phyloP scores from a whole-genome alignment of 2,329 filamentous ascomycete species.

The Colletotrichum coccodes region DNA sequence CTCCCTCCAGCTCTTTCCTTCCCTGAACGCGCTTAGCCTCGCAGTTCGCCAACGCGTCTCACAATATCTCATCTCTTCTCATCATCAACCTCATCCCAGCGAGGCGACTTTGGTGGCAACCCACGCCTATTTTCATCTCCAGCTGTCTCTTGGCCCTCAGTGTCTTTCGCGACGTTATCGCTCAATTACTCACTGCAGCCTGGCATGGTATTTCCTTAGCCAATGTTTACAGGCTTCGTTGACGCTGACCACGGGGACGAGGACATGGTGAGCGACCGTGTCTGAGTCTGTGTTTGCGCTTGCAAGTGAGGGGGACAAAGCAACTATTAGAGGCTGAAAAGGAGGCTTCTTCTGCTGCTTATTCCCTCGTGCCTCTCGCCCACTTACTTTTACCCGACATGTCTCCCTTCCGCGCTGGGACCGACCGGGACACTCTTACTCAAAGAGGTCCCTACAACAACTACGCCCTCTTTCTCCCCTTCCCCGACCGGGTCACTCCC shows the following conservation, averaged over 20 bases:
- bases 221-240: constrained; percentile 30
- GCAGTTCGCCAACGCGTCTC: constrained; percentile 33
- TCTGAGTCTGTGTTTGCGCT: constrained; percentile 31
- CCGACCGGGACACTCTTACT: constrained; percentile 24
- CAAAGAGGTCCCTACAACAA: constrained; percentile 25
- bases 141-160: background rate
- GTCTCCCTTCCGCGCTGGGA: constrained; percentile 20
- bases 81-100: constrained; percentile 31
- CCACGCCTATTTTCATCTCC: constrained; percentile 4
- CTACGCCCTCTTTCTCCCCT: constrained; percentile 7
- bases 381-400: constrained; percentile 13
- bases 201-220: constrained; percentile 30
- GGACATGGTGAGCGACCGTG: constrained; percentile 32
- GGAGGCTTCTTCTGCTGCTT: background rate
- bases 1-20: constrained; percentile 29
- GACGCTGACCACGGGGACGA: constrained; percentile 26
- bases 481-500: constrained; percentile 4
- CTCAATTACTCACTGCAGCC: constrained; percentile 10
- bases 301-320: constrained; percentile 28
- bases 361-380: constrained; percentile 5
- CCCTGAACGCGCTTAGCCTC: constrained; percentile 33
- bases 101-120: background rate
- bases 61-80: constrained; percentile 32
- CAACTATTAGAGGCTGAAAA: background rate
- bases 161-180: background rate